Conservation (phyloP, 176 grass and related monocot species). For the Triticum urartu region DNA sequence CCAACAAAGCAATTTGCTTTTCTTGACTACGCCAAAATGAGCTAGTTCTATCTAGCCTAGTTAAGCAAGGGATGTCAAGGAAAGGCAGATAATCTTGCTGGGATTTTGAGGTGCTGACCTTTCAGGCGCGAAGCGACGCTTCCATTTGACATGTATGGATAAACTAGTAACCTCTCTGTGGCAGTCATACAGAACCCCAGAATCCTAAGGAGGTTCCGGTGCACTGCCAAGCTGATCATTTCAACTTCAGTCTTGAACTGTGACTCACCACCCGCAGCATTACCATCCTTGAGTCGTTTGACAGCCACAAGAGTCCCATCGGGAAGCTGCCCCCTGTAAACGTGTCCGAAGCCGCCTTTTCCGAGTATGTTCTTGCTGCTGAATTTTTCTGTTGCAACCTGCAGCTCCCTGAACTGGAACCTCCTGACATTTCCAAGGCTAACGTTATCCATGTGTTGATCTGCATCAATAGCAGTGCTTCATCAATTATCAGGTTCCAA, state of each 20-base stretch:
- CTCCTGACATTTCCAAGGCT: constrained; percentile 74
- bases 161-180: constrained; percentile 90
- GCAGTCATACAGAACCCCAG: constrained; percentile 93
- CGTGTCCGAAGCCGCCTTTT: constrained; percentile 91
- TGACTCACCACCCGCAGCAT: constrained; percentile 65
- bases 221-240: constrained; percentile 95
- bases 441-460: constrained; percentile 59
- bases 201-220: constrained; percentile 77
- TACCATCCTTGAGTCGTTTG: constrained; percentile 93
- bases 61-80: neutral
- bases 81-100: neutral
- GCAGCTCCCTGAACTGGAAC: constrained; percentile 84
- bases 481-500: neutral
- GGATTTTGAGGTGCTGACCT: constrained; percentile 51
- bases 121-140: constrained; percentile 90
- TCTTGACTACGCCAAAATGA: neutral
- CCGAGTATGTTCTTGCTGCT: constrained; percentile 89
- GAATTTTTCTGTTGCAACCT: constrained; percentile 76
- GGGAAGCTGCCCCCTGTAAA: constrained; percentile 76
- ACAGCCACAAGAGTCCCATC: constrained; percentile 88
- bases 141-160: constrained; percentile 97
- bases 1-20: neutral
- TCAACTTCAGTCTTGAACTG: constrained; percentile 94
- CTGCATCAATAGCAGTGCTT: constrained; percentile 24
- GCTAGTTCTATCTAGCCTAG: neutral